Evolutionary conservation across 371 early-diverging fungal genomes (phyloP).

Genomic region (Dichotomocladium elegans): DNA sequence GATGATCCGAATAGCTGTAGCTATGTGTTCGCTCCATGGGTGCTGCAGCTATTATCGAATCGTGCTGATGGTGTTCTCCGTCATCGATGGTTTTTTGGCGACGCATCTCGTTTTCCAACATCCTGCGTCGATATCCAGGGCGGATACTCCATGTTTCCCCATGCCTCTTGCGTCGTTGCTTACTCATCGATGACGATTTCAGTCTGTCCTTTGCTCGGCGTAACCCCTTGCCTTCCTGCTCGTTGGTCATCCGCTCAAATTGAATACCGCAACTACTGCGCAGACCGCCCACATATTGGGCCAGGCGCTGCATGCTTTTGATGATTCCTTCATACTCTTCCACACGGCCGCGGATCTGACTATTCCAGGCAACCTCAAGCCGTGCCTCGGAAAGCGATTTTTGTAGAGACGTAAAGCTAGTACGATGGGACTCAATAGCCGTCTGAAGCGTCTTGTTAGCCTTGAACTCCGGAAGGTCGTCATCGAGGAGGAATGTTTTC

Average conservation of each 20-base stretch:
- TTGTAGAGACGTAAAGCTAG: slow-evolving; percentile 59
- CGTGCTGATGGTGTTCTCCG: too few species aligned
- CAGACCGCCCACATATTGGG: slow-evolving; percentile 65
- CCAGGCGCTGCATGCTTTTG: slow-evolving; percentile 55
- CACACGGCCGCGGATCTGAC: slow-evolving; percentile 43
- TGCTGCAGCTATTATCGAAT: background rate
- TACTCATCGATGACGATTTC: background rate
- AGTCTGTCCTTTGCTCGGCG: background rate
- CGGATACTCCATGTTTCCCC: slow-evolving; percentile 35
- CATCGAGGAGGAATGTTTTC: slow-evolving; percentile 67
- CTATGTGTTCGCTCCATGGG: background rate
- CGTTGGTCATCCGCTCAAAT: slow-evolving; percentile 53
- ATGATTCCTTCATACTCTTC: slow-evolving; percentile 40
- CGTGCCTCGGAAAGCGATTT: slow-evolving; percentile 60
- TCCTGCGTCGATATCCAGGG: slow-evolving; percentile 38
- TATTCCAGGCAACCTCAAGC: slow-evolving; percentile 57
- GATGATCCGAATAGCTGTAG: background rate
- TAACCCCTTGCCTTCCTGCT: slow-evolving; percentile 1
- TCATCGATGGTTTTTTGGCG: slow-evolving; percentile 20
- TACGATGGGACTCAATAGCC: slow-evolving; percentile 59
- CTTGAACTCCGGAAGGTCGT: slow-evolving; percentile 50
- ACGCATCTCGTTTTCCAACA: slow-evolving; percentile 37
- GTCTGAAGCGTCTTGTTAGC: slow-evolving; percentile 47
- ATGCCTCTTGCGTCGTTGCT: background rate
- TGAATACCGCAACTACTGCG: slow-evolving; percentile 66